Evolutionary conservation across 2,329 filamentous ascomycete genomes (phyloP), one percentile per base, ranked within the genome.

Genomic region (Fusarium sp.): DNA sequence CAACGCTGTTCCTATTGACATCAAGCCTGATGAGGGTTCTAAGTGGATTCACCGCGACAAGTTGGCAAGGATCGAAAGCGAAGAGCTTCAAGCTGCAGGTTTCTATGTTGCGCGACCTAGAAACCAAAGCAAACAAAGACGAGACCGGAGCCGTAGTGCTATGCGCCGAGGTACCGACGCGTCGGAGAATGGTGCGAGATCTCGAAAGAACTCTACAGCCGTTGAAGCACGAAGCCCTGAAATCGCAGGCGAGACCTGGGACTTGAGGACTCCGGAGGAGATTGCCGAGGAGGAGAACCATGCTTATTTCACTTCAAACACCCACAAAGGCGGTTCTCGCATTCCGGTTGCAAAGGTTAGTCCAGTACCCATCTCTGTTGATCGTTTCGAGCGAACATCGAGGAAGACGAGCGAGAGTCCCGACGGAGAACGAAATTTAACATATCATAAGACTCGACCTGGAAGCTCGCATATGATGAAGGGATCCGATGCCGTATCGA

Each of bases 11-110:
- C 72, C 72, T 25, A 60, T 72, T 10, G 74, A 76, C 33, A 51
- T 75, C 55, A 72, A 74, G 13, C 70, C 70, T 10, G 80, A 83
- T 33, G 89, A 91, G 63, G 84, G 88, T 63, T 91, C 89, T 32
- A 90, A 92, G 77, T 96, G 92, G 92, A 95, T 96, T 72, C 92
- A 96, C 75, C 84, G 92, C 57, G 92, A 96, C 79, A 95, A 95
- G 79, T 81, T 96, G 64, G 92, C 91, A 55, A 88, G 87, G 75
- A 96, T 95, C 71, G 92, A 96, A 79, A 95, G 83, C 71, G 86
- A 90, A 74, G 92, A 96, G 79, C 84, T 96, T 65, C 90, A 93
- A 76, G 92, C 91, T 61, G 92, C 92, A 8, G 92, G 92, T 30
- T 89, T 94, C 71, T 82, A 86, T 50, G 75, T 90, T 62, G 83